These are phyloP conservation scores for Tremellales sp. DNA, from an alignment of 1,284 basidiomycete genomes.

Conservation along the genomic window DNA sequence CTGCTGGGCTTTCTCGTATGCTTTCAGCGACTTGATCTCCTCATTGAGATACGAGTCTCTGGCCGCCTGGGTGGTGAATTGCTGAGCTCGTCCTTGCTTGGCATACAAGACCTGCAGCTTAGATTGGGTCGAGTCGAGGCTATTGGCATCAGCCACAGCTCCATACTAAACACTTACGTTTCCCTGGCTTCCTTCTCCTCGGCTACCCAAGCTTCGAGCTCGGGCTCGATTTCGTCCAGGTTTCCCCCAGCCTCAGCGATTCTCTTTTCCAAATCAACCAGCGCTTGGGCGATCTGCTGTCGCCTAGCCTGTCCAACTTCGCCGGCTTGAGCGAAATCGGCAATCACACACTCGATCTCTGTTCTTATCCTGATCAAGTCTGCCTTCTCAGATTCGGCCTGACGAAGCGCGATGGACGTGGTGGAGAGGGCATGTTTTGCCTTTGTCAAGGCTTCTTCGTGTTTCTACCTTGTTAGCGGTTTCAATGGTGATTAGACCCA, in stretches of 20 bases:
- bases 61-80: slow-evolving; percentile 77
- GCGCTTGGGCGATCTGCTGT: slow-evolving; percentile 59
- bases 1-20: slow-evolving; percentile 58
- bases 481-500: slow-evolving; percentile 44
- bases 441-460: slow-evolving; percentile 70
- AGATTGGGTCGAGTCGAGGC: slow-evolving; percentile 67
- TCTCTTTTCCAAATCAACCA: slow-evolving; percentile 58
- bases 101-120: slow-evolving; percentile 70
- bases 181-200: slow-evolving; percentile 65
- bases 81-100: slow-evolving; percentile 80
- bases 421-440: slow-evolving; percentile 68
- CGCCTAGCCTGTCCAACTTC: slow-evolving; percentile 59
- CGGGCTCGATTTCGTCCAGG: slow-evolving; percentile 61
- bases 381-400: slow-evolving; percentile 43
- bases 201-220: slow-evolving; percentile 60
- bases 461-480: slow-evolving; percentile 51
- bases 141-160: slow-evolving; percentile 17
- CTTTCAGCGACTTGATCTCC: slow-evolving; percentile 67
- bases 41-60: slow-evolving; percentile 71
- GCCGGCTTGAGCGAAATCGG: slow-evolving; percentile 68
- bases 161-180: slow-evolving; percentile 28
- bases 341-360: slow-evolving; percentile 76
- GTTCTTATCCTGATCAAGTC: slow-evolving; percentile 74
- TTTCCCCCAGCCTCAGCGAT: slow-evolving; percentile 63
- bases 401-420: slow-evolving; percentile 48